Base-by-base conservation (phyloP, 257 asterid species). In the Echites panduratus region DNA sequence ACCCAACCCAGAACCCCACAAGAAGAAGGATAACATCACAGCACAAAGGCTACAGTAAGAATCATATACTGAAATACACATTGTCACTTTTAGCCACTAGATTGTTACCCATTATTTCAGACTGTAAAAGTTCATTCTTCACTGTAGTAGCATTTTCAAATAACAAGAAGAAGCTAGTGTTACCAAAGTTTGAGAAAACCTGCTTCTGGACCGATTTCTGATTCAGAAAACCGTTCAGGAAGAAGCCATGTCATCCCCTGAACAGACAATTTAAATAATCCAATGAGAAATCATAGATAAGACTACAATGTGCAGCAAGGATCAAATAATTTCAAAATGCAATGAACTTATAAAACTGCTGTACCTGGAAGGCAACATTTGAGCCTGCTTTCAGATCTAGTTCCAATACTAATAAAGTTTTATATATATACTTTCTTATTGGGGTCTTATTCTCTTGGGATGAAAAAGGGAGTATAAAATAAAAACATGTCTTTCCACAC, bases 171-270 rank as follows among this genome's bases (percentile, higher is more conserved):
- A 90, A 88, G 89, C 78, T 85, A 85, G 71, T 84, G 96, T 91
- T 90, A 93, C 98, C 97, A 81, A 93, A 91, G 80, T 82, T 84
- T 84, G 89, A 95, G 95, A 64, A 38, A 20, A 64, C 69, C 69
- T 64, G 69, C 69, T 64, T 95, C 99, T 77, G 98, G 98, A 65
- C 96, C 99, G 48, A 92, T 92, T 83, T 95, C 99, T 72, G 98
- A 94, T 26, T 90, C 91, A n/a, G 96, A 89, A 85, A 94, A 94
- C 64, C 97, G 85, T 79, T 94, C 98, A 0, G 98, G 98, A 68
- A 94, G 97, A 81, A 94, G 88, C 98, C 98, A 94, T 45, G 98
- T 94, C 83, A 94, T 85, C 70, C 98, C 98, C 98, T 94, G 89
- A 32, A 71, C 47, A 73, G 54, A 72, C n/a, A 78, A 66, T 73